phyloP scores from a whole-genome alignment of 1,284 basidiomycete species.

The Anthracocystis walkeri region DNA sequence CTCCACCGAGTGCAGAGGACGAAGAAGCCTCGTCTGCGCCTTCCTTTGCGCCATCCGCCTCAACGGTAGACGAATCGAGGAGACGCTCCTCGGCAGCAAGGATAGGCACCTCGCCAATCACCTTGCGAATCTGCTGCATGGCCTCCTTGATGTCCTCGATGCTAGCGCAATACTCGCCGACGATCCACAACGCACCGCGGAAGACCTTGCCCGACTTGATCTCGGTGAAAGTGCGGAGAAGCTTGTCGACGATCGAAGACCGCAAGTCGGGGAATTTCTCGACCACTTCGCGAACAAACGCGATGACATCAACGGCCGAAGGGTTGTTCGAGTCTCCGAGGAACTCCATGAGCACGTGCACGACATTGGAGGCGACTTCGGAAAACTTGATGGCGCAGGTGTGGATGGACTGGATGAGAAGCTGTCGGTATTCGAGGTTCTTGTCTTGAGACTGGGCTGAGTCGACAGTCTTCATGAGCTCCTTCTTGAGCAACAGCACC shows the following conservation, averaged over 20 bases:
- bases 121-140: slow-evolving; percentile 85
- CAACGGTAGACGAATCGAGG: slow-evolving; percentile 66
- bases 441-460: slow-evolving; percentile 74
- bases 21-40: slow-evolving; percentile 37
- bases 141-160: slow-evolving; percentile 69
- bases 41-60: slow-evolving; percentile 36
- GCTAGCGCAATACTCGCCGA: slow-evolving; percentile 83
- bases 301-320: slow-evolving; percentile 92
- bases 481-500: slow-evolving; percentile 95
- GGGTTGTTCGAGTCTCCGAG: slow-evolving; percentile 95
- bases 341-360: slow-evolving; percentile 98
- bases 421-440: slow-evolving; percentile 87
- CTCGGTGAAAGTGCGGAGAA: slow-evolving; percentile 84
- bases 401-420: slow-evolving; percentile 97
- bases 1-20: slow-evolving; percentile 38
- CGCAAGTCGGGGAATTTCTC: slow-evolving; percentile 96
- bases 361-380: slow-evolving; percentile 96
- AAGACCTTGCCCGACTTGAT: slow-evolving; percentile 98
- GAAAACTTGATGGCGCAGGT: slow-evolving; percentile 96
- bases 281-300: slow-evolving; percentile 96
- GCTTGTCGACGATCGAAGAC: slow-evolving; percentile 84
- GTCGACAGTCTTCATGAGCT: slow-evolving; percentile 82
- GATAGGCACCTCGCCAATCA: slow-evolving; percentile 95
- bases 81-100: slow-evolving; percentile 75
- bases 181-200: slow-evolving; percentile 95